A percentile compares a stretch with the other conserved stretches of the same genome.
Evolutionary conservation across 1,284 basidiomycete genomes (phyloP).

Genomic region (Microbotryum violaceum): DNA sequence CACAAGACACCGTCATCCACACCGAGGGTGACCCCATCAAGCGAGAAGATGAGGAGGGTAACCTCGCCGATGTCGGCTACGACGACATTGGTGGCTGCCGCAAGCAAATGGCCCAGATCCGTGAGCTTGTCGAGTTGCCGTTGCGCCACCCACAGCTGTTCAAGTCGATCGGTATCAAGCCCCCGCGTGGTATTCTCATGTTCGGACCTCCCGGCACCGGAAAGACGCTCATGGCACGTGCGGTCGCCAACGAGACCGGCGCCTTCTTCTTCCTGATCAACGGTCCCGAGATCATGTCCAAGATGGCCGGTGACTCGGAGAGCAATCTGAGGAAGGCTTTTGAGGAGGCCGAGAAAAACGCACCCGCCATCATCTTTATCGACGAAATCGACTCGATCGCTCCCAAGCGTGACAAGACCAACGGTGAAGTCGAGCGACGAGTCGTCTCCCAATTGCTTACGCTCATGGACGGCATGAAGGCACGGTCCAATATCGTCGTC

Average conservation of each 20-base stretch:
- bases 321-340: slow-evolving; percentile 96
- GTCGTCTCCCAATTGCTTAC: slow-evolving; percentile 97
- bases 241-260: slow-evolving; percentile 97
- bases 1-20: slow-evolving; percentile 93
- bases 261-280: slow-evolving; percentile 99
- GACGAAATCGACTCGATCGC: slow-evolving; percentile 99
- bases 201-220: slow-evolving; percentile 94
- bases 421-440: slow-evolving; percentile 97
- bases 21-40: slow-evolving; percentile 98
- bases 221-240: slow-evolving; percentile 97
- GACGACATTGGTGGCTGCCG: slow-evolving; percentile 98
- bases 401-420: slow-evolving; percentile 99
- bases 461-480: slow-evolving; percentile 97
- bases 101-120: slow-evolving; percentile 99
- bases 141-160: slow-evolving; percentile 97
- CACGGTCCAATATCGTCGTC: slow-evolving; percentile 96
- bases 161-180: slow-evolving; percentile 99
- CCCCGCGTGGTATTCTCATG: slow-evolving; percentile 94
- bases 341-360: slow-evolving; percentile 99
- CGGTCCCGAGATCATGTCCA: slow-evolving; percentile 99
- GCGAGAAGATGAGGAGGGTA: slow-evolving; percentile 96
- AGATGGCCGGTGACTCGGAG: slow-evolving; percentile 63
- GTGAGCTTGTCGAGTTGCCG: slow-evolving; percentile 96
- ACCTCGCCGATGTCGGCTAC: slow-evolving; percentile 94
- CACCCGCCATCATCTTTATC: slow-evolving; percentile 99